Evolutionary conservation across 2,329 filamentous ascomycete genomes (phyloP).

Genomic region (Chaetomium sp.): DNA sequence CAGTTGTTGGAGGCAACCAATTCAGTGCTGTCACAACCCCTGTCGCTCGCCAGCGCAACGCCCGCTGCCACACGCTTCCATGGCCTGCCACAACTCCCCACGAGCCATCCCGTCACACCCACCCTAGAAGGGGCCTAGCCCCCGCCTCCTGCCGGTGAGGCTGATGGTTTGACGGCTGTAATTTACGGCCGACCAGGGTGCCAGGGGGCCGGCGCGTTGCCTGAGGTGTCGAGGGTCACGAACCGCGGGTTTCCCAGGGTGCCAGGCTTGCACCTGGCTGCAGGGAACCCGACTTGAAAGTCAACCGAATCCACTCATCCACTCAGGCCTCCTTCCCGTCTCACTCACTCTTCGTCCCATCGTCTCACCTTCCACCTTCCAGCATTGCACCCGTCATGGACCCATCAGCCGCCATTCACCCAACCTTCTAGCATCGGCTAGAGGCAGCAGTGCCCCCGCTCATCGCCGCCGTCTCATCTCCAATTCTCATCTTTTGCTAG

Average conservation of each 20-base stretch:
- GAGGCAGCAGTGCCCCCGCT: conserved; percentile 18
- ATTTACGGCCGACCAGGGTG: conserved; percentile 5
- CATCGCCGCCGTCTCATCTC: background rate
- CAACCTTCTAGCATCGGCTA: conserved; percentile 13
- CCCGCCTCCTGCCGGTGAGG: conserved; percentile 13
- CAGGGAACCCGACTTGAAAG: background rate
- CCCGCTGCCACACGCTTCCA: background rate
- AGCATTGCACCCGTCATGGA: conserved; percentile 12
- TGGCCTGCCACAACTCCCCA: background rate
- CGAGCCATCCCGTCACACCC: background rate
- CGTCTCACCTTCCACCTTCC: conserved; percentile 4
- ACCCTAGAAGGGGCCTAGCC: background rate
- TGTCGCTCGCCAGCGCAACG: conserved; percentile 6
- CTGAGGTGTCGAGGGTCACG: conserved; percentile 9
- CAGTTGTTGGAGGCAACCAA: conserved; percentile 13
- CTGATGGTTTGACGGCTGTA: conserved; percentile 8
- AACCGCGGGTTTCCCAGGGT: background rate
- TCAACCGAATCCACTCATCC: background rate
- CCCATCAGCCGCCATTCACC: background rate
- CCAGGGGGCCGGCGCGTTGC: background rate
- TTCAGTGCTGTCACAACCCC: background rate
- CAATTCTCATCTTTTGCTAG: background rate
- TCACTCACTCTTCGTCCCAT: background rate
- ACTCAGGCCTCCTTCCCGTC: conserved; percentile 1
- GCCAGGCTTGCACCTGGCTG: background rate